These are phyloP conservation scores for Aureobasidium sp. DNA, from an alignment of 2,329 filamentous ascomycete genomes.

Conservation along the genomic window DNA sequence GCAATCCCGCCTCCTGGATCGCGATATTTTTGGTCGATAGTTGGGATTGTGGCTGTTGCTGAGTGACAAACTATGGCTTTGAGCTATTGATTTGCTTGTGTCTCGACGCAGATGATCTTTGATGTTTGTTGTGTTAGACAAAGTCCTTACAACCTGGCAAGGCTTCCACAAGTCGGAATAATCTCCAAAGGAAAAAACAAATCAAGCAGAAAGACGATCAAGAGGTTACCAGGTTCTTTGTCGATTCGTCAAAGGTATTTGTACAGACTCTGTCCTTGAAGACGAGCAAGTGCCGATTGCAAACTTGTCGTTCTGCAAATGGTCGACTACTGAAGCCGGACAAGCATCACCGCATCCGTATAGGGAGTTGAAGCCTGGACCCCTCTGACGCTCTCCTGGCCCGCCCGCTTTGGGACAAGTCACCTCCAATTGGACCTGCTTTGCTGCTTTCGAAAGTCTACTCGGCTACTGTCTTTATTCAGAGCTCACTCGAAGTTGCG, in stretches of 20 bases:
- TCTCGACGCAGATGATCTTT: conserved; percentile 3
- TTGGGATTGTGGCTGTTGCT: not conserved
- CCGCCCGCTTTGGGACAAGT: conserved; percentile 5
- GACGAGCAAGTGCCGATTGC: conserved; percentile 9
- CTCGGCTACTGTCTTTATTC: not conserved
- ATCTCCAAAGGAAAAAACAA: conserved; percentile 2
- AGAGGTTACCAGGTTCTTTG: conserved; percentile 10
- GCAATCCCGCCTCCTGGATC: not conserved
- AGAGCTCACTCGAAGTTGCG: not conserved
- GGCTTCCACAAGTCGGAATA: not conserved
- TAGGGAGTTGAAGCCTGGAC: conserved; percentile 1
- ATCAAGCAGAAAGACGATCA: not conserved
- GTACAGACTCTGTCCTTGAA: conserved; percentile 1
- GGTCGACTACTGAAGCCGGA: conserved; percentile 13
- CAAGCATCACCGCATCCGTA: conserved; percentile 13
- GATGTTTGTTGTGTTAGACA: conserved; percentile 9
- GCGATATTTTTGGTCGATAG: not conserved
- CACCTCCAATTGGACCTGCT: not conserved
- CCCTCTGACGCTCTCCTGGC: not conserved
- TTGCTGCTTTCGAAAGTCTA: not conserved
- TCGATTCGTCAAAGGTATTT: conserved; percentile 12
- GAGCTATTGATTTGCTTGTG: conserved; percentile 8
- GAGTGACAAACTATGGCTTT: not conserved
- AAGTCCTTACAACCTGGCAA: conserved; percentile 1
- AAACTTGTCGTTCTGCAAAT: conserved; percentile 7